Evolutionary conservation across 139 green algal genomes (phyloP).

Genomic region (Eudorina sp.): DNA sequence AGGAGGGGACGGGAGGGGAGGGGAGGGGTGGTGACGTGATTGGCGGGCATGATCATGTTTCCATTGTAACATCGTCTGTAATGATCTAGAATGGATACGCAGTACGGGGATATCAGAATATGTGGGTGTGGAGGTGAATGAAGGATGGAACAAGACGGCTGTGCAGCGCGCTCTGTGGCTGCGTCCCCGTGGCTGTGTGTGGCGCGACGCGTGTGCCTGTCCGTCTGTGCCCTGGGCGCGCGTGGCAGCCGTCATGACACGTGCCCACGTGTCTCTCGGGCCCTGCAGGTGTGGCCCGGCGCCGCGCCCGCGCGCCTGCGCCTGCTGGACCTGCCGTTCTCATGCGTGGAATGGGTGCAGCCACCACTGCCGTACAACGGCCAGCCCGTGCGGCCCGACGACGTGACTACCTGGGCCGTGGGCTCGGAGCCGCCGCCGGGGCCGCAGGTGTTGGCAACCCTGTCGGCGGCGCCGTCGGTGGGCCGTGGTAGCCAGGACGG

Average conservation of each 20-base stretch:
- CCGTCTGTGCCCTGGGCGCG: too few species aligned
- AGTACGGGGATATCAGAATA: too few species aligned
- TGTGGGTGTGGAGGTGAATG: too few species aligned
- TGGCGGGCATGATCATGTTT: too few species aligned
- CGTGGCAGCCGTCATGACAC: too few species aligned
- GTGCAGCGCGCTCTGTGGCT: too few species aligned
- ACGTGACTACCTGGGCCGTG: conserved; percentile 12
- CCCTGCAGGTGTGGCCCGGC: conserved; percentile 48
- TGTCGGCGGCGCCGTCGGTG: neutral
- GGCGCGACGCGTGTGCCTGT: too few species aligned
- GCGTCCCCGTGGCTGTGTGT: too few species aligned
- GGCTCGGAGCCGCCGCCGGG: neutral
- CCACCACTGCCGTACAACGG: conserved; percentile 26
- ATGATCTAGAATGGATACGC: too few species aligned
- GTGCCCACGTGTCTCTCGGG: too few species aligned
- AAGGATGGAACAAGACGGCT: too few species aligned
- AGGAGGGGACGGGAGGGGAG: neutral
- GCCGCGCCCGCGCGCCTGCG: conserved; percentile 66
- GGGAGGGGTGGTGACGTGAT: conserved; percentile 61
- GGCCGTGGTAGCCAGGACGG: neutral
- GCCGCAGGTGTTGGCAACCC: neutral
- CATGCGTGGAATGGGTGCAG: conserved; percentile 83
- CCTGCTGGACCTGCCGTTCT: conserved; percentile 86
- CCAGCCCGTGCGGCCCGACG: neutral
- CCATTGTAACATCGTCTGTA: too few species aligned